phyloP scores from a whole-genome alignment of 148 eudicot genomes.

The Rhododendron molle region DNA sequence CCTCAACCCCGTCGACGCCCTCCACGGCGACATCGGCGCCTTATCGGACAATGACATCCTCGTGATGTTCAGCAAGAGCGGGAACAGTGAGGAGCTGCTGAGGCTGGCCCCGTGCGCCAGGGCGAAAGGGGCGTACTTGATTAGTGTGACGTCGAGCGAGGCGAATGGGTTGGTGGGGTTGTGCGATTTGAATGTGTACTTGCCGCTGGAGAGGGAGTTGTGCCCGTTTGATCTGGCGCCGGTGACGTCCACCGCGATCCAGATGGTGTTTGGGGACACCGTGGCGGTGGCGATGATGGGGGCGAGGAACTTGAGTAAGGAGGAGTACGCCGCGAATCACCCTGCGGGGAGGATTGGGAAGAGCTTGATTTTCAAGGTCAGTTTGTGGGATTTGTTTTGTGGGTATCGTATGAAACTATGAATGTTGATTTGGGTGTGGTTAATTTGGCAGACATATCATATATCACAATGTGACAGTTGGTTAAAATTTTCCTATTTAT shows the following conservation, averaged over 20 bases:
- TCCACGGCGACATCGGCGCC: conserved; percentile 89
- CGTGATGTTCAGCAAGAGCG: conserved; percentile 80
- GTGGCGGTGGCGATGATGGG: conserved; percentile 90
- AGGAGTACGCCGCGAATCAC: conserved; percentile 86
- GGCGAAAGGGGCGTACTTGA: conserved; percentile 72
- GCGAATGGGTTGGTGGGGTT: conserved; percentile 41
- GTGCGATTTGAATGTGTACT: conserved; percentile 78
- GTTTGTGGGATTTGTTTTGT: background rate
- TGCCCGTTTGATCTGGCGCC: conserved; percentile 96
- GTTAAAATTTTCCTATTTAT: background rate
- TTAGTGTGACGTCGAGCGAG: conserved; percentile 64
- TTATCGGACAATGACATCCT: conserved; percentile 39
- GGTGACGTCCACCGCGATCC: conserved; percentile 94
- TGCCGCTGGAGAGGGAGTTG: conserved; percentile 89
- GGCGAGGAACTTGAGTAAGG: conserved; percentile 69
- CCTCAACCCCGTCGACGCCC: conserved; percentile 78
- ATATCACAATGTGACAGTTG: conserved; percentile 48
- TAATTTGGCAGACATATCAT: background rate
- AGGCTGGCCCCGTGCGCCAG: conserved; percentile 79
- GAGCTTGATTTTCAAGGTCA: conserved; percentile 85
- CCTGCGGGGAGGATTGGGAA: conserved; percentile 96
- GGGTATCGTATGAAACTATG: background rate
- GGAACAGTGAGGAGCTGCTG: conserved; percentile 71
- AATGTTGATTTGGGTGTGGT: conserved; percentile 2
- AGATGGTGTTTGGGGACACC: conserved; percentile 98